These are phyloP conservation scores for Trichoderma semiorbis DNA, from an alignment of 2,329 filamentous ascomycete species.

Conservation along the genomic window DNA sequence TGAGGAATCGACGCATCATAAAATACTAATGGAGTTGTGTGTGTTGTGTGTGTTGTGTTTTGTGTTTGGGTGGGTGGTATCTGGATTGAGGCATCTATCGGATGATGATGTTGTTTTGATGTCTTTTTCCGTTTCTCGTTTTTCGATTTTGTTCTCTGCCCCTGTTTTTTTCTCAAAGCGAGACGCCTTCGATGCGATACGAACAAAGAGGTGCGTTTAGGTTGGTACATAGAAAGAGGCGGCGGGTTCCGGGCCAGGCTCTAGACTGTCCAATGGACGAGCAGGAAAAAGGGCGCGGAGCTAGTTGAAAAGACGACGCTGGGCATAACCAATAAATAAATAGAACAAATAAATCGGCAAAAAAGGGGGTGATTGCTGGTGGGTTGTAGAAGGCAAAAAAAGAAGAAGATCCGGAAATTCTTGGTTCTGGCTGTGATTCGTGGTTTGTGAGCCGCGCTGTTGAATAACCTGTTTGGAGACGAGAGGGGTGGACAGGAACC, in stretches of 20 bases:
- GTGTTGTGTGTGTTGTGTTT: no score
- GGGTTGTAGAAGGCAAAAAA: not conserved
- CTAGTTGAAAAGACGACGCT: not conserved
- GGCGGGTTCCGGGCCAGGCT: not conserved
- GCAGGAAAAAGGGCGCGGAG: not conserved
- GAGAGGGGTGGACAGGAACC: not conserved
- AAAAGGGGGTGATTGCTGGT: not conserved
- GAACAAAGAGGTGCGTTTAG: not conserved
- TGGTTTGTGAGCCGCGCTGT: not conserved
- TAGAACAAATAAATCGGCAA: not conserved
- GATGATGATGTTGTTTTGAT: not conserved
- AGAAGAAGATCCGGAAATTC: not conserved
- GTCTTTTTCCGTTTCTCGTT: not conserved
- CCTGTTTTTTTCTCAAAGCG: not conserved
- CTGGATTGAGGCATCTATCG: not conserved
- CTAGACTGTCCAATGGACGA: not conserved
- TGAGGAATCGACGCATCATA: not conserved
- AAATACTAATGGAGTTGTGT: not conserved
- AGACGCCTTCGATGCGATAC: constrained; percentile 4
- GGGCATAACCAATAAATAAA: not conserved
- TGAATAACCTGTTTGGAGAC: not conserved
- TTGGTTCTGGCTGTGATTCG: not conserved
- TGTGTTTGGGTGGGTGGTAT: not conserved
- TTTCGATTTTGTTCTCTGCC: not conserved
- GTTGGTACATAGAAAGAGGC: not conserved